Evolutionary conservation across 345 rosid genomes (phyloP).

Genomic region (Dimocarpus longan): DNA sequence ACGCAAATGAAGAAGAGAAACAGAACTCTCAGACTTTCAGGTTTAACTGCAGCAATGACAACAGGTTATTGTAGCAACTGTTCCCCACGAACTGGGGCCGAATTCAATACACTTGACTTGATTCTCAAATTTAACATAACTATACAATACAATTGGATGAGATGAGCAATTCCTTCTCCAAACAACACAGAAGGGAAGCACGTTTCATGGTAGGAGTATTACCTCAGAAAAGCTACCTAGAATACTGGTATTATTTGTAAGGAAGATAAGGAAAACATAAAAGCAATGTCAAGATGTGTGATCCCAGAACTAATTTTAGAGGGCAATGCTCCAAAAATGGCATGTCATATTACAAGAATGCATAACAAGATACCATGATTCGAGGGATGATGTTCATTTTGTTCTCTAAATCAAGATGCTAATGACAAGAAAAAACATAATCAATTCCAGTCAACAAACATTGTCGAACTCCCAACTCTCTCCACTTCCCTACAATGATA

Average conservation of each 20-base stretch:
- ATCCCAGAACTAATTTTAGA: neutral
- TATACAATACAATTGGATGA: too few species aligned
- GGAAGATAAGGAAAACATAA: neutral
- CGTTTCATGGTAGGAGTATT: neutral
- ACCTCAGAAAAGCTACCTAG: neutral
- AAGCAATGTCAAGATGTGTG: neutral
- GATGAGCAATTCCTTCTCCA: too few species aligned
- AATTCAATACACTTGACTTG: neutral
- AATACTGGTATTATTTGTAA: neutral
- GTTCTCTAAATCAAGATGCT: neutral
- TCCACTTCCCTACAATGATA: neutral
- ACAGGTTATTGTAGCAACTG: neutral
- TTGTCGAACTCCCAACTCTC: neutral
- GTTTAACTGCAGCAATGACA: neutral
- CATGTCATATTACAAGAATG: neutral
- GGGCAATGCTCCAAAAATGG: neutral
- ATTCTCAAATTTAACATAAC: too few species aligned
- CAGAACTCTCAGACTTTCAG: neutral
- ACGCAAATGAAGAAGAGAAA: neutral
- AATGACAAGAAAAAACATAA: neutral
- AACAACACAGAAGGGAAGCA: neutral
- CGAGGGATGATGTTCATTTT: neutral
- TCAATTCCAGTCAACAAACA: neutral
- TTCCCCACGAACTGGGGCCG: neutral
- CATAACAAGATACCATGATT: neutral